Base-by-base conservation (phyloP, 2,329 filamentous ascomycete genomes). In the Aspergillus ibericus region DNA sequence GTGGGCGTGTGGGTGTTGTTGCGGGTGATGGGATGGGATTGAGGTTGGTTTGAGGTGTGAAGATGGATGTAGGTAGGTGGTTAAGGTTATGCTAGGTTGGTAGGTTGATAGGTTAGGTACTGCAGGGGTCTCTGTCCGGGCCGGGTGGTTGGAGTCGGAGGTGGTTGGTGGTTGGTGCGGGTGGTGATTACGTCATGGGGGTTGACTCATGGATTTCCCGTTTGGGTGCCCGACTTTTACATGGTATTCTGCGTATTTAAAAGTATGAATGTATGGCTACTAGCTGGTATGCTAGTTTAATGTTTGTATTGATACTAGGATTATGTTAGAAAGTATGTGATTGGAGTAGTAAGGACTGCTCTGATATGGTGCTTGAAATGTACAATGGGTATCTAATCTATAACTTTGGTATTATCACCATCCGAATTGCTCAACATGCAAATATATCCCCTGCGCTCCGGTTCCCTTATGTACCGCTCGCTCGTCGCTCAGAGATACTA, bases 401-500 rank as follows among this genome's bases (percentile, higher is more conserved):
- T 12, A 5, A 18, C 15, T 32, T 3, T 25, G 22, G 25, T 29
- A 47, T 47, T 12, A 47, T 27, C n/a, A 72, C 60, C 64, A 85
- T 3, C 79, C 81, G 72, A 86, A 87, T 16, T 77, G 79, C 70
- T 88, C 85, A 0, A 81, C 81, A 72, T 86, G 83, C 32, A 87
- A 68, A 68, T 82, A 86, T 27, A 88, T 82, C 0, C 86, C 86
- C 69, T 88, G 85, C 13, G 86, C 86, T 0, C 85, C 85, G 0
- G 83, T 88, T 2, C 86, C 86, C 70, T 88, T 88, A 64, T 88
- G 85, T 44, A 88, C 85, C 3, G 85, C 86, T 29, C 86, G 77
- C 71, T 89, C 86, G 69, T 89, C 85, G 63, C 84, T 86, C 42
- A 88, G 64, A 8, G 68, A 76, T 3, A 83, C 84, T 0, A 85